Conservation (phyloP, 345 rosid species). For the Microthlaspi erraticum region DNA sequence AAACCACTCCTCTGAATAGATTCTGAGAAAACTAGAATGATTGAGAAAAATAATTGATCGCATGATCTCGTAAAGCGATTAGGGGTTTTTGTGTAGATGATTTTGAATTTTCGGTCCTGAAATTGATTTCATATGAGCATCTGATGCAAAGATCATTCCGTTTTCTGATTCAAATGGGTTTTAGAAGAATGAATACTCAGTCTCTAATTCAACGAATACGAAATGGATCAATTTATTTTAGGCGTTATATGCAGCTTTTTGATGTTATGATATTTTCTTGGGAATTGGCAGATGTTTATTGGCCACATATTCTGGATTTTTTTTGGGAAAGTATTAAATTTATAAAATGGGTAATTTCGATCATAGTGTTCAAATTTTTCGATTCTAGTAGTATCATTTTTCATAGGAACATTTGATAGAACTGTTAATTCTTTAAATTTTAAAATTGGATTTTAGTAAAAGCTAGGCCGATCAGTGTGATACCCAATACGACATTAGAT, state of each 20-base stretch:
- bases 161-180: not conserved
- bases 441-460: not conserved
- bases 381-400: not conserved
- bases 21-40: not conserved
- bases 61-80: no score
- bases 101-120: no score
- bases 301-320: constrained; percentile 19
- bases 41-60: not conserved
- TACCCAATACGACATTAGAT: not conserved
- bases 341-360: no score
- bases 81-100: no score
- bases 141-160: not conserved
- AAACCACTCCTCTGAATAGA: not conserved
- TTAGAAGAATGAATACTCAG: not conserved
- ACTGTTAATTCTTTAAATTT: not conserved
- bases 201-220: not conserved
- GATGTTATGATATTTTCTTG: not conserved
- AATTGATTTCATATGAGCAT: not conserved
- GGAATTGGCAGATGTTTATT: constrained; percentile 20
- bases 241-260: not conserved
- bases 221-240: not conserved
- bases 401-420: not conserved
- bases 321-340: constrained; percentile 3
- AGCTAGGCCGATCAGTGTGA: not conserved
- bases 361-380: not conserved